Evolutionary conservation across 768 basidiomycete genomes (phyloP), one percentile per base, ranked within the genome.

Genomic region (Pholiota conissans): DNA sequence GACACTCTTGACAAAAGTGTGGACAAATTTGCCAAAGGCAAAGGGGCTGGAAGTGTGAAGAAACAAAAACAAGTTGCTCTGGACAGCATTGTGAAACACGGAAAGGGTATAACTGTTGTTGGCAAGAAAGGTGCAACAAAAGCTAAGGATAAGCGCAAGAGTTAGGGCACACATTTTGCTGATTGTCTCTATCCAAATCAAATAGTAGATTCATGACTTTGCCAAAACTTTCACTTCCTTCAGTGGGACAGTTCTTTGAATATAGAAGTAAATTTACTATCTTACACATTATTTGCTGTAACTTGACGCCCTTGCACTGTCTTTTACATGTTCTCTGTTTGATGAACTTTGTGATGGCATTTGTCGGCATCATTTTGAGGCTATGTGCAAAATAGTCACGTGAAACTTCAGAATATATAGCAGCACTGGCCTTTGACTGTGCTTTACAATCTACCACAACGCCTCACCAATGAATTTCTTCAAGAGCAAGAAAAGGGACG

Each of bases 31-130:
- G 81, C 86, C 22, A 86, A 80, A 61, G 67, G 70, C 55, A 83
- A 78, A 63, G 74, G 79, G n/a, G 68, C 77, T 26, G 75, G 80
- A 26, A 78, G 79, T 24, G 78, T 85, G 24, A 91, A 89, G 72
- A 87, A 85, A 65, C 89, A 95, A 74, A 97, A 98, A 73, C 86
- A 93, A 59, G 84, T 81, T 11, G 93, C 91, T 13, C 74, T 95
- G 58, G 85, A 88, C 71, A 89, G 82, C 61, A 81, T 97, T 8
- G 87, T 97, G 27, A 95, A 92, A 68, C 83, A 79, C 28, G 91
- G 93, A 1, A 90, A 85, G 67, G 93, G 94, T 0, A 89, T 95
- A 37, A 95, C 93, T 0, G 86, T 95, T 16, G 82, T 95, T 39
- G 94, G 93, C 22, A 95, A 94, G 71, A 74, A 73, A 62, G 69